These are phyloP conservation scores for Teratosphaeria gauchensis DNA, from an alignment of 2,329 filamentous ascomycete species.

Conservation along the genomic window DNA sequence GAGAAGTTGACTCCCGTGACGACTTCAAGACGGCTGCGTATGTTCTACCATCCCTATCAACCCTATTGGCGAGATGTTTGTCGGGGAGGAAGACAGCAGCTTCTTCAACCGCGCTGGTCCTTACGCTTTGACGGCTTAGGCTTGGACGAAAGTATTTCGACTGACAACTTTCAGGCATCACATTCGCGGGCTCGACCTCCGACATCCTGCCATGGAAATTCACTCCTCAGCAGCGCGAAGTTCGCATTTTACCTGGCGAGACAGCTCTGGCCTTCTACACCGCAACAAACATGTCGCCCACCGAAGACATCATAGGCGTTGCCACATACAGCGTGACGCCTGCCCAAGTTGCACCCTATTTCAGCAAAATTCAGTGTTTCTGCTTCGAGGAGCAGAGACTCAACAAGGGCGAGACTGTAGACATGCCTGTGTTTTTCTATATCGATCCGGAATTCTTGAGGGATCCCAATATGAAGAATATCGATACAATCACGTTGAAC, in stretches of 20 bases:
- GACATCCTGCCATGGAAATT: constrained; percentile 98
- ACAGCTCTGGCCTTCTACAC: constrained; percentile 97
- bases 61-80: neutral
- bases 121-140: neutral
- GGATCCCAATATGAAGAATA: constrained; percentile 83
- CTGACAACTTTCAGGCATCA: constrained; percentile 46
- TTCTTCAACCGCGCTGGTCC: neutral
- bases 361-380: constrained; percentile 99
- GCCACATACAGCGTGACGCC: constrained; percentile 97
- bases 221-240: constrained; percentile 89
- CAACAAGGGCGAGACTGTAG: constrained; percentile 90
- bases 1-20: constrained; percentile 71
- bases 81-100: neutral
- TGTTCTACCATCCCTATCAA: neutral
- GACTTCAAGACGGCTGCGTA: constrained; percentile 68
- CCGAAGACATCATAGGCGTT: constrained; percentile 87
- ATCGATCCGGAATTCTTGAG: constrained; percentile 91
- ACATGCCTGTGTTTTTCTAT: constrained; percentile 99
- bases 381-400: constrained; percentile 94
- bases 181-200: constrained; percentile 90
- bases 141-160: neutral
- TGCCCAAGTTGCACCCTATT: constrained; percentile 90
- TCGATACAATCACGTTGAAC: constrained; percentile 89
- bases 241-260: constrained; percentile 88
- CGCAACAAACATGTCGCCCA: constrained; percentile 78